These are phyloP conservation scores for Polygonum aviculare DNA, from an alignment of 148 eudicot species.

Conservation along the genomic window DNA sequence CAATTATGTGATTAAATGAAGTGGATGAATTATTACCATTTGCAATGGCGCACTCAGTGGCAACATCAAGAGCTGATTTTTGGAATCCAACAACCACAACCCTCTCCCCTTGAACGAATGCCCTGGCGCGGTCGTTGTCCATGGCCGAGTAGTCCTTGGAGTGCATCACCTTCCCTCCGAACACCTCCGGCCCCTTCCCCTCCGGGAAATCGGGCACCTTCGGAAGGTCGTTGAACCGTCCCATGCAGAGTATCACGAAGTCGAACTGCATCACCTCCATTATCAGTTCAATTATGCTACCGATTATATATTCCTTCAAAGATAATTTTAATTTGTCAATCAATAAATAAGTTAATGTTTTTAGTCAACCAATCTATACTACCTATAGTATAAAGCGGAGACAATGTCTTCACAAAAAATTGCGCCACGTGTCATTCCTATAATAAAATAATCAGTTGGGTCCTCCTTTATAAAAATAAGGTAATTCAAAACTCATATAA, in stretches of 20 bases:
- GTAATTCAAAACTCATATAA: too few relatives aligned
- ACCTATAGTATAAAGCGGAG: too few relatives aligned
- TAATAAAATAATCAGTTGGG: too few relatives aligned
- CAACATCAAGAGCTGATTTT: conserved; percentile 63
- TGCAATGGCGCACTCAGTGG: conserved; percentile 40
- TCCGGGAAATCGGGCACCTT: conserved; percentile 56
- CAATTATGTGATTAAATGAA: too few relatives aligned
- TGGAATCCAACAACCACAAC: conserved; percentile 54
- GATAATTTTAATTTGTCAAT: too few relatives aligned
- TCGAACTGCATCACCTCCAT: conserved; percentile 27
- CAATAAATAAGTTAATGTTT: too few relatives aligned
- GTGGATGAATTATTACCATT: conserved; percentile 30
- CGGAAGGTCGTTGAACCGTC: conserved; percentile 47
- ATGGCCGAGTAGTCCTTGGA: conserved; percentile 49
- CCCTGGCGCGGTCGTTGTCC: conserved; percentile 28
- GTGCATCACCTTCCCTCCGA: conserved; percentile 53
- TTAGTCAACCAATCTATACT: too few relatives aligned
- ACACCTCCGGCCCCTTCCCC: conserved; percentile 45
- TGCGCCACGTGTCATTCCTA: too few relatives aligned
- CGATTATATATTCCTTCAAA: too few relatives aligned
- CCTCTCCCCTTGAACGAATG: conserved; percentile 35
- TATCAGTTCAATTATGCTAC: too few relatives aligned
- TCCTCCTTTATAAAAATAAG: too few relatives aligned
- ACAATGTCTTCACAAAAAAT: too few relatives aligned
- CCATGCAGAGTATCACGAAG: conserved; percentile 51